Conservation (phyloP, 1,284 basidiomycete genomes). For the Fistulina hepatica region DNA sequence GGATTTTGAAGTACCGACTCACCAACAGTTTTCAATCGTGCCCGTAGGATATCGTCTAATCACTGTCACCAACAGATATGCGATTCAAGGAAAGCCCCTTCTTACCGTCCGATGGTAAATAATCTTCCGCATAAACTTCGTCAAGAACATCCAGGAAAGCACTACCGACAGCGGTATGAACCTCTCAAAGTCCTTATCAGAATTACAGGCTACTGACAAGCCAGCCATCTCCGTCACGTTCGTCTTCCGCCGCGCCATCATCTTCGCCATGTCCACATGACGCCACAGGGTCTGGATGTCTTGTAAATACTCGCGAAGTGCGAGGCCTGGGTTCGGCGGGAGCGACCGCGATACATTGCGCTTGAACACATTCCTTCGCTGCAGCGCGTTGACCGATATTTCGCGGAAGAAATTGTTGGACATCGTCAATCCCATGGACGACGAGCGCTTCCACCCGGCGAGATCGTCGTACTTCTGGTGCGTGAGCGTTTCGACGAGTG, state of each 20-base stretch:
- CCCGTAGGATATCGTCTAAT: constrained; percentile 80
- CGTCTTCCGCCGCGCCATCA: constrained; percentile 35
- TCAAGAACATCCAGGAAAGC: constrained; percentile 47
- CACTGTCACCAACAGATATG: background rate
- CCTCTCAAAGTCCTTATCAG: background rate
- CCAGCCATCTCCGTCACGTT: constrained; percentile 50
- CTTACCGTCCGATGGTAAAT: constrained; percentile 70
- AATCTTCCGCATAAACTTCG: constrained; percentile 64
- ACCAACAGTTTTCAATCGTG: constrained; percentile 79
- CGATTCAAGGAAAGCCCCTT: constrained; percentile 1
- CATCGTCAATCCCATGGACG: too few relatives aligned
- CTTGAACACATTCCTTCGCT: constrained; percentile 29
- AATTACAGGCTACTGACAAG: constrained; percentile 36
- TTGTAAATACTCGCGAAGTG: constrained; percentile 34
- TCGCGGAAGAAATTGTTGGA: constrained; percentile 23
- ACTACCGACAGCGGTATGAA: constrained; percentile 1
- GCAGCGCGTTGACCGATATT: constrained; percentile 30
- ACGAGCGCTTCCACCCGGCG: too few relatives aligned
- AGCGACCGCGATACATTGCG: too few relatives aligned
- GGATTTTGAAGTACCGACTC: background rate
- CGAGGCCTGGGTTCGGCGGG: constrained; percentile 29
- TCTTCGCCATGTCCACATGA: constrained; percentile 32
- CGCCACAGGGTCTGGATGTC: constrained; percentile 49
- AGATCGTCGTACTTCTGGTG: too few relatives aligned
- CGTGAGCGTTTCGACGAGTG: too few relatives aligned